Base-by-base conservation (phyloP, 208 protist species). In the Wallacemonas sp. region DNA sequence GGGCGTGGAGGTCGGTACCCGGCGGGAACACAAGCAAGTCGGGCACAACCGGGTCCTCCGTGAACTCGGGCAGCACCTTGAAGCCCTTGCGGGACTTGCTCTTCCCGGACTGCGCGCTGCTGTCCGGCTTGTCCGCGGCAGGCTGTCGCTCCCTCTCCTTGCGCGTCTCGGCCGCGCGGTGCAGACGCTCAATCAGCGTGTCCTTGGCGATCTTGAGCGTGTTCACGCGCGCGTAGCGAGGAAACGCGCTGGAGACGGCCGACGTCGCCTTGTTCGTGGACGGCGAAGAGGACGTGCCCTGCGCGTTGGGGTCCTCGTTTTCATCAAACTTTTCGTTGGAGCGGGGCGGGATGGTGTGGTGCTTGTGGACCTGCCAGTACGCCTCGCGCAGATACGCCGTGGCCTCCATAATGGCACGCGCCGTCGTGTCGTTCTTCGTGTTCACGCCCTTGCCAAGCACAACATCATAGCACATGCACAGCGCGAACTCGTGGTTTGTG, bases 381-480 rank as follows among this genome's bases (percentile, higher is more conserved):
- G 90, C 90, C 61, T 94, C 87, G 30, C 87, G 85, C 33, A 96
- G 63, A 61, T 87, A 96, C 12, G 79, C 70, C 14, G 80, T 75
- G 0, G 85, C 88, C 65, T 90, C 71, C 43, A 74, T 64, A 24
- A 96, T 77, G 2, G 87, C 90, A 14, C 81, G 76, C 4, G 90
- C 90, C 0, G 90, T 96, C 27, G 72, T 83, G 72, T 96, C 85
- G 39, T 80, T 87, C 41, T 88, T 71, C 0, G 88, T 94, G 72
- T 94, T 93, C 6, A 97, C 76, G 8, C 93, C 93, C 39, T 92
- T 93, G 21, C 93, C 93, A 9, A 96, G 65, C 30, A 95, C 79
- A 8, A 83, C 74, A 49, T 97, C 93, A 65, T 97, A 97, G 21
- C 81, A 65, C 87, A 97, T 90, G 70, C 87, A 92, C 48, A 93